These are phyloP conservation scores for Huntiella savannae DNA, from an alignment of 2,329 filamentous ascomycete species.

Conservation along the genomic window DNA sequence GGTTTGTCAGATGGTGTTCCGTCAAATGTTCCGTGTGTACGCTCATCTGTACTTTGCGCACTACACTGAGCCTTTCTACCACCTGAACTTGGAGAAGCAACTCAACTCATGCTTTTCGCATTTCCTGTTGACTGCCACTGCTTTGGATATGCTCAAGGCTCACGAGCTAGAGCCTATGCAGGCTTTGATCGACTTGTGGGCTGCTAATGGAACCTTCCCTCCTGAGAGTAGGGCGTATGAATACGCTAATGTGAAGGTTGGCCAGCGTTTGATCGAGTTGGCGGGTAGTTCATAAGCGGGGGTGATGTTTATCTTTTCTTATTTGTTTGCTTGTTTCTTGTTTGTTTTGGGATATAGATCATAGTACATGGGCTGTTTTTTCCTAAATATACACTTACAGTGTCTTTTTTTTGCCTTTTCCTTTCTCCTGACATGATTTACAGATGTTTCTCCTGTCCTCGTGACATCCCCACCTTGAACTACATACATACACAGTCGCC, in stretches of 20 bases:
- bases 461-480: neutral
- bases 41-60: conserved; percentile 96
- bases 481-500: neutral
- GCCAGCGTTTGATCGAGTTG: conserved; percentile 37
- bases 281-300: conserved; percentile 10
- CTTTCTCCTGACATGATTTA: neutral
- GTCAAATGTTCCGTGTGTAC: conserved; percentile 97
- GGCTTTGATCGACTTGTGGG: conserved; percentile 80
- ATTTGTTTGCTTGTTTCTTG: neutral
- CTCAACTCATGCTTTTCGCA: conserved; percentile 78
- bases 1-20: conserved; percentile 84
- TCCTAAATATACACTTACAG: neutral
- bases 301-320: neutral
- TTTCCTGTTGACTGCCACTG: conserved; percentile 63
- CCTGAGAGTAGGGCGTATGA: conserved; percentile 50
- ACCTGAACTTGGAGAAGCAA: conserved; percentile 62
- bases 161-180: conserved; percentile 93
- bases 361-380: neutral
- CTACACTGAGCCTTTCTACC: conserved; percentile 68
- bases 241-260: conserved; percentile 41
- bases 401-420: neutral
- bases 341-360: neutral
- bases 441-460: neutral
- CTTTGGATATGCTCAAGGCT: conserved; percentile 66
- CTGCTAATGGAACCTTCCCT: conserved; percentile 72